Base-by-base conservation (phyloP, 2,329 filamentous ascomycete genomes). In the Epichloe hybrida region DNA sequence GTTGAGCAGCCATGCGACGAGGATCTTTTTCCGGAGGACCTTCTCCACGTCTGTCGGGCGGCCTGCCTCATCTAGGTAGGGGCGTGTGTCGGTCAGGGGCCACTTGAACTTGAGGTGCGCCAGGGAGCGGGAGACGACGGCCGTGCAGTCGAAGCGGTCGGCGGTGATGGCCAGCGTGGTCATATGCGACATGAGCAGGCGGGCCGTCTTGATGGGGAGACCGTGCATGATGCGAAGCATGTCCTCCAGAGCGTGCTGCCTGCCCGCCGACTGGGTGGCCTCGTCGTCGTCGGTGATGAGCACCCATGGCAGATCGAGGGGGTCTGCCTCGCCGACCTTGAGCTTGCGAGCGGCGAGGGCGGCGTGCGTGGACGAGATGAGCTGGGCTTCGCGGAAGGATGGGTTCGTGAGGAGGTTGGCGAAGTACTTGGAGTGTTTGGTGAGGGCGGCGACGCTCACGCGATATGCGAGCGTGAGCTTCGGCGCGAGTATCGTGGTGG, bases 141-240 rank as follows among this genome's bases (percentile, higher is more conserved):
- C 63, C 2, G 80, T 66, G 53, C 82, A 84, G 66, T 84, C 82
- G 64, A 88, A 89, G 43, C 83, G 78, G 63, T 89, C 86, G 9
- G 84, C 83, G 51, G 87, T 75, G 48, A 88, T 75, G 40, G 83
- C 80, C 40, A 89, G 68, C 2, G 83, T 84, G 13, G 81, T 77
- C 11, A 86, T 70, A 56, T 84, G 84, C 6, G 76, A 67, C 55
- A 86, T 73, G 15, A 75, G 76, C 20, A 75, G 70, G 23, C 56
- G 57, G 3, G 59, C 49, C 2, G 68, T 64, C 47, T 67, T 68
- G n/a, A 63, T 63, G n/a, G 62, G 66, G 38, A 68, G 67, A 21
- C 73, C 73, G 61, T 89, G 85, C 17, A 88, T 68, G 17, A 86
- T 77, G 17, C 75, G 71, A 23, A 89, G 67, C 57, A 89, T 78